phyloP scores from a whole-genome alignment of 306 rosid genomes.

The Castanea crenata region DNA sequence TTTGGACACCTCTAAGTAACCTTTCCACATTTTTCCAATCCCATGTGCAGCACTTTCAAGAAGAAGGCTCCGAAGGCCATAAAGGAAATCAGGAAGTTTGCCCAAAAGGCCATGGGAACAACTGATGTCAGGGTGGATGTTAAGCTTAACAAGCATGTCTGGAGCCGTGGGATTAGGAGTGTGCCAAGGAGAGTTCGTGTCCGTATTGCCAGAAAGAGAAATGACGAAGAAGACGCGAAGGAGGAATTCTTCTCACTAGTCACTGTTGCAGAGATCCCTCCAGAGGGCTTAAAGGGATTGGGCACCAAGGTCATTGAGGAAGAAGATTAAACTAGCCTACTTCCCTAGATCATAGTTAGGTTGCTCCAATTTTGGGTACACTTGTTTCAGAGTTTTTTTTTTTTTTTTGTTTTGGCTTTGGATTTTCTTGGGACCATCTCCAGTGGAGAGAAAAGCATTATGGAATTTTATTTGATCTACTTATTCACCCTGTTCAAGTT shows the following conservation, averaged over 20 bases:
- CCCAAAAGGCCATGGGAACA: slow-evolving; percentile 48
- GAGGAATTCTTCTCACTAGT: slow-evolving; percentile 48
- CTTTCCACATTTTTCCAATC: neutral
- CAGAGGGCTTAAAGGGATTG: slow-evolving; percentile 37
- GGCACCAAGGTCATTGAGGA: slow-evolving; percentile 46
- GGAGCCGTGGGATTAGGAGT: slow-evolving; percentile 46
- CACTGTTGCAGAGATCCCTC: slow-evolving; percentile 41
- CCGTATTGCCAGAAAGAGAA: slow-evolving; percentile 39
- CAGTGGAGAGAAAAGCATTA: neutral
- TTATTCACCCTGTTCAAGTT: neutral
- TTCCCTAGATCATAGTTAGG: slow-evolving; percentile 4
- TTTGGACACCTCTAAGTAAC: neutral
- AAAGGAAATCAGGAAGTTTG: slow-evolving; percentile 49
- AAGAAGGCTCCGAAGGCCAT: slow-evolving; percentile 53
- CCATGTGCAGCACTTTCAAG: slow-evolving; percentile 43
- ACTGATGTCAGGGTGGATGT: slow-evolving; percentile 46
- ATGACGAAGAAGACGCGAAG: slow-evolving; percentile 47
- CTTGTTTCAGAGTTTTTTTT: neutral
- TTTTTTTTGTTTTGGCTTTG: neutral
- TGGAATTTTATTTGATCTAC: slow-evolving; percentile 7
- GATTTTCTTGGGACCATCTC: neutral
- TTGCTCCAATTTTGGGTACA: slow-evolving; percentile 24
- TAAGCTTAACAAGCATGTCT: slow-evolving; percentile 44
- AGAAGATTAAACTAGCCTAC: slow-evolving; percentile 33
- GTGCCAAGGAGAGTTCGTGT: slow-evolving; percentile 44